Evolutionary conservation across 1,284 basidiomycete genomes (phyloP).

Genomic region (Cryptococcus sp.): DNA sequence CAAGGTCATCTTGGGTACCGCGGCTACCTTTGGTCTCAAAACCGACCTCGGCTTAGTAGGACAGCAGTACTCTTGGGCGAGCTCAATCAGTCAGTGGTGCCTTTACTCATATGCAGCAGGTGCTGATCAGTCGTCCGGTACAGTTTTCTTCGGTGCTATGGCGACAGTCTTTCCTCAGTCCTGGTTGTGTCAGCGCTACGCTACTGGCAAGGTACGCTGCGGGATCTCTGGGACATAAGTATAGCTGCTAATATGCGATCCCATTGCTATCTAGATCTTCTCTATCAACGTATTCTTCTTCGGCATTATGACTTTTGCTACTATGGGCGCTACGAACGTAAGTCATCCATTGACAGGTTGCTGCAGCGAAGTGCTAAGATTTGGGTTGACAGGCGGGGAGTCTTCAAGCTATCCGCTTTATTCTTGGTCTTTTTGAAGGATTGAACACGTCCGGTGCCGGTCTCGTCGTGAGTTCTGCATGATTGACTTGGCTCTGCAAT

Average conservation of each 20-base stretch:
- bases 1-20: slow-evolving; percentile 33
- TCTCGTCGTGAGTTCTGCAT: background rate
- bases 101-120: background rate
- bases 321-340: slow-evolving; percentile 13
- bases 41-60: slow-evolving; percentile 26
- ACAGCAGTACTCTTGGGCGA: slow-evolving; percentile 31
- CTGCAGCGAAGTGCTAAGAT: background rate
- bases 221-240: background rate
- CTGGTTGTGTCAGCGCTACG: slow-evolving; percentile 23
- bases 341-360: background rate
- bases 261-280: slow-evolving; percentile 9
- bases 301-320: slow-evolving; percentile 24
- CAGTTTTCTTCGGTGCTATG: slow-evolving; percentile 30
- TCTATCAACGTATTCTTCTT: slow-evolving; percentile 24
- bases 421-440: slow-evolving; percentile 24
- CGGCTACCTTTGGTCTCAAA: slow-evolving; percentile 23
- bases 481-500: background rate
- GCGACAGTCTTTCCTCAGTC: slow-evolving; percentile 24
- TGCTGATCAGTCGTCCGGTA: too few relatives aligned
- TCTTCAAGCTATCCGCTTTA: slow-evolving; percentile 25
- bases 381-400: slow-evolving; percentile 7
- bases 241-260: background rate
- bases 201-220: slow-evolving; percentile 17
- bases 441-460: slow-evolving; percentile 7
- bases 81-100: slow-evolving; percentile 18